Base-by-base conservation (phyloP, 306 rosid genomes). In the Luffa aegyptiaca region DNA sequence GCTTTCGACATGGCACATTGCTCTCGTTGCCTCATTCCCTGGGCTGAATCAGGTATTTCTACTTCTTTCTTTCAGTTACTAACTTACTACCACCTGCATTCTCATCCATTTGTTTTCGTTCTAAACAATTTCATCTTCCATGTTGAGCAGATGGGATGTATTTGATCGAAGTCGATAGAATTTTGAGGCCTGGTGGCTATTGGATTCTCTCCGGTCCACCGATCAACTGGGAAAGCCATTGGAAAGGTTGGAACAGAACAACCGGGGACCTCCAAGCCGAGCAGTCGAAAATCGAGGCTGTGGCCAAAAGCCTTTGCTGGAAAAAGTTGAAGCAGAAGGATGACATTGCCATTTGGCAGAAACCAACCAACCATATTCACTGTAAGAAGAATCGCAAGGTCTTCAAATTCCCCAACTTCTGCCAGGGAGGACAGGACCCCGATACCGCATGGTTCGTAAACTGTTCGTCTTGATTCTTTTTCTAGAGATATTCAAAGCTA, bases 121-220 rank as follows among this genome's bases (percentile, higher is more conserved):
- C 16, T 3, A 44, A 69, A 13, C 55, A 20, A 10, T 44, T 18
- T 44, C 35, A 63, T 77, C 44, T 26, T 48, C 51, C 53, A 77
- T 82, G 36, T 11, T 64, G 74, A 59, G 87, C 92, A 95, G 99
- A 87, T 70, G 99, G 97, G 35, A 75, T 80, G 35, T 96, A 90
- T 85, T 86, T 96, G 81, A 89, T 90, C 1, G 99, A 96, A 77
- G 89, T 96, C 36, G 98, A 96, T 82, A 45, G 99, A 72, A 87
- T 96, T 17, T 58, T 96, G 2, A 92, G 99, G n/a, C 99, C 99
- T 0, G 99, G 99, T 0, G 99, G 99, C 71, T 96, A 93, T 16
- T 96, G 99, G 99, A 83, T 96, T 80, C 89, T 96, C 20, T 96
- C 99, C 0, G 99, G 99, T 45, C 99, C 99, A 12, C 99, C 99